Evolutionary conservation across 2,329 filamentous ascomycete genomes (phyloP), one percentile per base, ranked within the genome.

Genomic region (Chaetothyriales sp.): DNA sequence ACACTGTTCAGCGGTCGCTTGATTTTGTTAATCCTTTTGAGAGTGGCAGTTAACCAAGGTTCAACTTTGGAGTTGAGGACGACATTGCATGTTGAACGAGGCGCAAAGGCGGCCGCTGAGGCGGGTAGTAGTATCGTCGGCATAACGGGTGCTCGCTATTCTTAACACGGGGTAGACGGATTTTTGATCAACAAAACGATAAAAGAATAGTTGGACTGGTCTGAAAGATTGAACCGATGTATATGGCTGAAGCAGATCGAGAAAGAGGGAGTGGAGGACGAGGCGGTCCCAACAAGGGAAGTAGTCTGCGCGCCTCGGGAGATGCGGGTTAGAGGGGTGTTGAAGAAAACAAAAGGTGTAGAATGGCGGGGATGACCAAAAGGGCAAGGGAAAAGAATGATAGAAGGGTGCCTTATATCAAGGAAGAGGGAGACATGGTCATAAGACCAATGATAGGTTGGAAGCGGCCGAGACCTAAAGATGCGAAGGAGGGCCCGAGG

Each of bases 1-100:
- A 95, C 86, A 69, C 86, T 95, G 78, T 98, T 98, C 70, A 97
- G 80, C 56, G 92, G 90, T 63, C 92, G 86, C 80, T 97, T 98
- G 64, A 95, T 82, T 61, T 86, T 81, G 77, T 95, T 97, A 73
- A 95, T 89, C 69, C 92, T 83, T 78, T 97, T 97, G 64, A 98
- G 77, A 9, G 89, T 95, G 66, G 89, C 86, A 37, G 92, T 98
- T 70, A 60, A 78, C 92, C 92, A 98, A 54, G 89, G 86, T 73
- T 95, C 89, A 64, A 94, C 82, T 74, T 92, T 94, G 67, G 84
- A 85, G 65, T 83, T 86, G 64, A 98, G 77, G 55, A 98, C 92
- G 61, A 98, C 87, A 67, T 94, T 97, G 69, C 94, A 90, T 22
- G 87, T 89, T 47, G 88, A 88, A 65, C 92, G 81, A 62, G 90